Evolutionary conservation across 1,284 basidiomycete genomes (phyloP).

Genomic region (Ceratobasidium papillatum): DNA sequence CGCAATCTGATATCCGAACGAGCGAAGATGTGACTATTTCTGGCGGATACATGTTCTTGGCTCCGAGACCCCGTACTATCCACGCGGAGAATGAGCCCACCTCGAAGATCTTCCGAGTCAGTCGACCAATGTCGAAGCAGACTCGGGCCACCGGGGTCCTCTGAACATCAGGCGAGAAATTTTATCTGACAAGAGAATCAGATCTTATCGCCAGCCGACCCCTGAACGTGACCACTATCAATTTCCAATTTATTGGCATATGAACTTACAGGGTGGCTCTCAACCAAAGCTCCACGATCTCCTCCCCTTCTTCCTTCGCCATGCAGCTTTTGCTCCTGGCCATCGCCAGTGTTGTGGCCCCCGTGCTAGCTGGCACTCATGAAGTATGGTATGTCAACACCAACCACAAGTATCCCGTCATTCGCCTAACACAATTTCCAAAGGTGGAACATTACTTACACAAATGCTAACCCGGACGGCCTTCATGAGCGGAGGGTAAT

Average conservation of each 20-base stretch:
- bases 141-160: background rate
- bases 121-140: background rate
- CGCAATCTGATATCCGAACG: constrained; percentile 37
- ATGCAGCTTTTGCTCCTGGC: constrained; percentile 34
- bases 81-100: background rate
- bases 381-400: constrained; percentile 40
- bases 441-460: constrained; percentile 78
- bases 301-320: constrained; percentile 15
- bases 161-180: constrained; percentile 13
- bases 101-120: background rate
- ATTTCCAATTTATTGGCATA: constrained; percentile 30
- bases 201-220: constrained; percentile 29
- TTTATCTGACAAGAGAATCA: constrained; percentile 30
- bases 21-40: constrained; percentile 33
- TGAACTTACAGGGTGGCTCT: constrained; percentile 17
- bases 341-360: background rate
- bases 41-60: background rate
- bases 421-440: constrained; percentile 13
- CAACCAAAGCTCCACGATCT: constrained; percentile 5
- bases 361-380: constrained; percentile 38
- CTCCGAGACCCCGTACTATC: background rate
- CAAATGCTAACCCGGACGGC: constrained; percentile 78
- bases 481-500: constrained; percentile 76
- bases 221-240: constrained; percentile 3
- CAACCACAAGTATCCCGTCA: background rate